phyloP scores from a whole-genome alignment of 495 filamentous ascomycete species.

The Aspergillus sclerotioniger region DNA sequence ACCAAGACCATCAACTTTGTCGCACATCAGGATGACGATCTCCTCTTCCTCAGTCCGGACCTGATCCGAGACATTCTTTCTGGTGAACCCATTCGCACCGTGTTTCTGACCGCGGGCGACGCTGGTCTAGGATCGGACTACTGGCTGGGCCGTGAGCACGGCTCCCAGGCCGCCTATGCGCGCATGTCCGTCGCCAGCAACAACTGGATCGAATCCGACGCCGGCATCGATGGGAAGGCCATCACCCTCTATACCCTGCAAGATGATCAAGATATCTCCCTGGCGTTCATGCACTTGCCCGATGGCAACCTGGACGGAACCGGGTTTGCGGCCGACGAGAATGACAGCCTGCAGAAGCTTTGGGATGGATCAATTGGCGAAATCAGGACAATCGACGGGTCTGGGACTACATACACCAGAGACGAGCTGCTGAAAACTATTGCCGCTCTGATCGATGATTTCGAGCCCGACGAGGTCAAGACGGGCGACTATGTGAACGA shows the following conservation, averaged over 20 bases:
- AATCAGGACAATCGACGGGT: slow-evolving; percentile 12
- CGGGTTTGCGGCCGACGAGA: slow-evolving; percentile 11
- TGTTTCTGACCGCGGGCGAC: slow-evolving; percentile 84
- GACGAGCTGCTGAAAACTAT: slow-evolving; percentile 14
- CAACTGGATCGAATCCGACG: slow-evolving; percentile 15
- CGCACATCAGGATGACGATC: slow-evolving; percentile 23
- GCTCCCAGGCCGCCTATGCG: slow-evolving; percentile 16
- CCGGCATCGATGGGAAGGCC: slow-evolving; percentile 4
- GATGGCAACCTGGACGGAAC: slow-evolving; percentile 17
- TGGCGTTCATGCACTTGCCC: slow-evolving; percentile 21
- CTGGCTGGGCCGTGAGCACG: slow-evolving; percentile 14
- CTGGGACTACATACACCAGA: slow-evolving; percentile 10
- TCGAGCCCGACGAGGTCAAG: slow-evolving; percentile 16
- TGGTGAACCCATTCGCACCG: slow-evolving; percentile 54
- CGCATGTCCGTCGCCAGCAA: slow-evolving; percentile 13
- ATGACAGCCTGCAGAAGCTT: slow-evolving; percentile 17
- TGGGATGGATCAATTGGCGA: slow-evolving; percentile 13
- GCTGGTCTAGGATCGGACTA: slow-evolving; percentile 45
- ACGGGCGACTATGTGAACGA: slow-evolving; percentile 13
- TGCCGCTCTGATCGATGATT: slow-evolving; percentile 9
- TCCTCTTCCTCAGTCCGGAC: slow-evolving; percentile 22
- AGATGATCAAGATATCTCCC: slow-evolving; percentile 8
- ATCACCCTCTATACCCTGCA: slow-evolving; percentile 15
- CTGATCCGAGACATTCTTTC: slow-evolving; percentile 13
- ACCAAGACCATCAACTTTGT: slow-evolving; percentile 22